Percentiles rank a stretch among this genome's conserved stretches.
phyloP scores from a whole-genome alignment of 1,139 yeast species.

The Magnusiomyces fungicola region DNA sequence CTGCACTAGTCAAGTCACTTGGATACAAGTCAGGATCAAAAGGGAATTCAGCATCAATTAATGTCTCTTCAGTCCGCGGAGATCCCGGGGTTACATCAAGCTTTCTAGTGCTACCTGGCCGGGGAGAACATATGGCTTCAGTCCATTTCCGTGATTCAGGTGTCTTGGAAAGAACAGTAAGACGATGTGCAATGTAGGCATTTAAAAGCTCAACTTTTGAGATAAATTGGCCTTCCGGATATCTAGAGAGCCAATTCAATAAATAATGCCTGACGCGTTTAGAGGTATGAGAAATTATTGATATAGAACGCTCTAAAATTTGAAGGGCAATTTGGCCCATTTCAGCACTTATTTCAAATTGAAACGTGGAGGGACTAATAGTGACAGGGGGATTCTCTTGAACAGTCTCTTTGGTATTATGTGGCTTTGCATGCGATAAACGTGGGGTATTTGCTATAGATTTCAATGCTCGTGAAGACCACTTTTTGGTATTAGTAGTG shows the following conservation, averaged over 20 bases:
- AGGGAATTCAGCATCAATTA: not conserved
- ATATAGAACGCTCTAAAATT: conserved; percentile 56
- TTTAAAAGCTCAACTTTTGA: conserved; percentile 33
- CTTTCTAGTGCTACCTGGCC: not conserved
- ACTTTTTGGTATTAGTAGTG: not conserved
- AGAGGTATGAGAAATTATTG: conserved; percentile 51
- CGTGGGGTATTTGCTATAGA: not conserved
- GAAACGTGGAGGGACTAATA: too few relatives aligned
- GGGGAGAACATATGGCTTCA: too few relatives aligned
- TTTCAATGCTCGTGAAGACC: not conserved
- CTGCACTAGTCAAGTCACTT: conserved; percentile 1
- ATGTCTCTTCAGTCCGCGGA: not conserved
- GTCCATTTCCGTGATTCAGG: not conserved
- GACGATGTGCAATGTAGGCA: conserved; percentile 34
- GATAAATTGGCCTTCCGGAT: conserved; percentile 24
- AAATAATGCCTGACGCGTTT: conserved; percentile 40
- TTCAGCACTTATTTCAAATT: conserved; percentile 1
- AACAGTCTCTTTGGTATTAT: too few relatives aligned
- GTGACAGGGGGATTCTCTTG: not conserved
- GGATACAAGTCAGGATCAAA: not conserved
- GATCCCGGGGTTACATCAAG: not conserved
- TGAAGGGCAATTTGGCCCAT: conserved; percentile 45
- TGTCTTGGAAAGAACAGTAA: conserved; percentile 13
- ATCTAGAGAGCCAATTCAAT: conserved; percentile 51
- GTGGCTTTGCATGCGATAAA: too few relatives aligned